Percentiles rank a stretch among this genome's conserved stretches.
Conservation (phyloP, 108 stramenopile genomes). For the Nitzschia sp. region DNA sequence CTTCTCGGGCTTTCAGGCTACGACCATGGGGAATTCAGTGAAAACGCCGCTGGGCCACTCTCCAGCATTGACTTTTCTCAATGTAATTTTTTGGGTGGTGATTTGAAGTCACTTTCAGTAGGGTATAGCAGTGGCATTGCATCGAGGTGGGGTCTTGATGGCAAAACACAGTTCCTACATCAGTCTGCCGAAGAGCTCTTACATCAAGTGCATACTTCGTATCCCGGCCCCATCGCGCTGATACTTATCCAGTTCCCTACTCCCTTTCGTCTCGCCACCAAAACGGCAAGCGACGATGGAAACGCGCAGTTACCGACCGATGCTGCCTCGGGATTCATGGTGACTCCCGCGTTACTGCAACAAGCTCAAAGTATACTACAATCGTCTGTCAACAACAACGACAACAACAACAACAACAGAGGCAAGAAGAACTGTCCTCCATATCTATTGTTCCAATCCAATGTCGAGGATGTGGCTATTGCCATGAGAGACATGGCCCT, state of each 20-base stretch:
- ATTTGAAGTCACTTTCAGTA: conserved; percentile 61
- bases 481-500: conserved; percentile 54
- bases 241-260: conserved; percentile 79
- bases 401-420: not conserved
- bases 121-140: conserved; percentile 58
- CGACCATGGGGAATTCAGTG: not conserved
- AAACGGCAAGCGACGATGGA: conserved; percentile 21
- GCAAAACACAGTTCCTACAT: conserved; percentile 45
- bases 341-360: conserved; percentile 50
- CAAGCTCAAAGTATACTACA: conserved; percentile 4
- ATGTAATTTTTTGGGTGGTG: conserved; percentile 76
- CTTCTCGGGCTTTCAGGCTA: conserved; percentile 53
- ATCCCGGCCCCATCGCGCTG: conserved; percentile 56
- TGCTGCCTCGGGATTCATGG: conserved; percentile 68
- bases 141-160: conserved; percentile 44
- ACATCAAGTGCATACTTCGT: conserved; percentile 32
- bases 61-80: not conserved
- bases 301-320: conserved; percentile 75
- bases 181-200: conserved; percentile 60
- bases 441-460: conserved; percentile 62
- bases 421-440: no score
- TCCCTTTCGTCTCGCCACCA: conserved; percentile 15
- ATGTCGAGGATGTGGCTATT: conserved; percentile 83
- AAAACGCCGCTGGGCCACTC: conserved; percentile 1
- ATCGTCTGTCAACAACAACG: not conserved